Conservation (phyloP, 2,329 filamentous ascomycete genomes). For the Macroventuria anomochaeta region DNA sequence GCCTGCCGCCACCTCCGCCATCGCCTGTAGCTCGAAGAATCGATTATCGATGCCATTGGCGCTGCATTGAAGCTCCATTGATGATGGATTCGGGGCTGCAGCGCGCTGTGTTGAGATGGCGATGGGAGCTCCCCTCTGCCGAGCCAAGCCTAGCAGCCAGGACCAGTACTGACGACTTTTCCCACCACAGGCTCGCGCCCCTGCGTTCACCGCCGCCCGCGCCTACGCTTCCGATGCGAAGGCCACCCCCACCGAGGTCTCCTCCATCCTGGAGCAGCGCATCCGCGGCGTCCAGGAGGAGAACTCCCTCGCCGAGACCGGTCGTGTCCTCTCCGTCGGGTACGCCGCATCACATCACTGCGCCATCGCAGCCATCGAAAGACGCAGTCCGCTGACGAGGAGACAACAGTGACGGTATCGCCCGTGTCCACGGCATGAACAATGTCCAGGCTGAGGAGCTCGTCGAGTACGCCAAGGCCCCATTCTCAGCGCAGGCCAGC, state of each 20-base stretch:
- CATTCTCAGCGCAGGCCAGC: slow-evolving; percentile 13
- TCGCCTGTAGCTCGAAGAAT: slow-evolving; percentile 45
- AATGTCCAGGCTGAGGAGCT: slow-evolving; percentile 99
- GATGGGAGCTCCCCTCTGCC: slow-evolving; percentile 41
- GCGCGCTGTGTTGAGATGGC: slow-evolving; percentile 40
- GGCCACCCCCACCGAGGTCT: slow-evolving; percentile 96
- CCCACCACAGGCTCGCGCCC: slow-evolving; percentile 77
- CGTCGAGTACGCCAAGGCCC: slow-evolving; percentile 80
- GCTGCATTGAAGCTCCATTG: slow-evolving; percentile 45
- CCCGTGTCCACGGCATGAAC: slow-evolving; percentile 99
- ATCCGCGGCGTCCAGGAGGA: slow-evolving; percentile 99
- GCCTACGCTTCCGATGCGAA: slow-evolving; percentile 93
- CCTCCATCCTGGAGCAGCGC: slow-evolving; percentile 98
- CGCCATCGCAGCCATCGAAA: slow-evolving; percentile 38
- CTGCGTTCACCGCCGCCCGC: slow-evolving; percentile 78
- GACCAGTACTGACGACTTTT: slow-evolving; percentile 56
- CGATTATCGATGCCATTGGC: slow-evolving; percentile 42
- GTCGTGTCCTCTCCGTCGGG: slow-evolving; percentile 98
- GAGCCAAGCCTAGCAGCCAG: slow-evolving; percentile 39
- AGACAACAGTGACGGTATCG: slow-evolving; percentile 92
- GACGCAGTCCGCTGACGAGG: slow-evolving; percentile 41
- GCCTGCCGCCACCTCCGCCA: slow-evolving; percentile 48
- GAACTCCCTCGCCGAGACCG: slow-evolving; percentile 94
- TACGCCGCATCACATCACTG: slow-evolving; percentile 64
- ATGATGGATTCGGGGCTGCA: slow-evolving; percentile 45